These are phyloP conservation scores for Hypoxylon cercidicola DNA, from an alignment of 495 filamentous ascomycete genomes.

Conservation along the genomic window DNA sequence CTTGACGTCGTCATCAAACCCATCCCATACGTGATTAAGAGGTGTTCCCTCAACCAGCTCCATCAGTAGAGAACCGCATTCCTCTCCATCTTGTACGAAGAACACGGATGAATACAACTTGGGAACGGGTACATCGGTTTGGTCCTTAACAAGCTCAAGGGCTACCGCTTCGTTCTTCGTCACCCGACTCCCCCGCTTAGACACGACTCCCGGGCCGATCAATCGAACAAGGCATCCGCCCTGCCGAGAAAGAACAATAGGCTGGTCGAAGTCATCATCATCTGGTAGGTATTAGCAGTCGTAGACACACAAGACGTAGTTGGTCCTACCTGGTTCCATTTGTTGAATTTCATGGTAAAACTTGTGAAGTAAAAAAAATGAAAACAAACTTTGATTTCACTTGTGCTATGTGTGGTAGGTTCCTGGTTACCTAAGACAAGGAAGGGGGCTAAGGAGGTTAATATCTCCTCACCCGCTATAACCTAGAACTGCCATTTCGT, in stretches of 20 bases:
- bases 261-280: background rate
- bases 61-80: constrained; percentile 45
- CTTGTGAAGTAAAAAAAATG: no score
- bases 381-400: no score
- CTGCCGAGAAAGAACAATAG: constrained; percentile 4
- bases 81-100: background rate
- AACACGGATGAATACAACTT: constrained; percentile 1
- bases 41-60: constrained; percentile 12
- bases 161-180: constrained; percentile 15
- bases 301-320: no score
- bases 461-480: no score
- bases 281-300: no score
- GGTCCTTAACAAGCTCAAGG: constrained; percentile 20
- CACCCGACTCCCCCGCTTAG: background rate
- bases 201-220: background rate
- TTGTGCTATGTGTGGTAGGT: no score
- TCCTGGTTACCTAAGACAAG: no score
- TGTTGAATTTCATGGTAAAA: no score
- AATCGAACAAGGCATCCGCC: background rate
- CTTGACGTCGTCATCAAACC: constrained; percentile 44
- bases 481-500: no score
- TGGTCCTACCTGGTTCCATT: no score
- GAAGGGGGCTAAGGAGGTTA: no score
- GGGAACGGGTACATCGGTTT: constrained; percentile 25
- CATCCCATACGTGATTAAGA: constrained; percentile 46